These are phyloP conservation scores for Epicoccum nigrum DNA, from an alignment of 2,329 filamentous ascomycete genomes.

Conservation along the genomic window DNA sequence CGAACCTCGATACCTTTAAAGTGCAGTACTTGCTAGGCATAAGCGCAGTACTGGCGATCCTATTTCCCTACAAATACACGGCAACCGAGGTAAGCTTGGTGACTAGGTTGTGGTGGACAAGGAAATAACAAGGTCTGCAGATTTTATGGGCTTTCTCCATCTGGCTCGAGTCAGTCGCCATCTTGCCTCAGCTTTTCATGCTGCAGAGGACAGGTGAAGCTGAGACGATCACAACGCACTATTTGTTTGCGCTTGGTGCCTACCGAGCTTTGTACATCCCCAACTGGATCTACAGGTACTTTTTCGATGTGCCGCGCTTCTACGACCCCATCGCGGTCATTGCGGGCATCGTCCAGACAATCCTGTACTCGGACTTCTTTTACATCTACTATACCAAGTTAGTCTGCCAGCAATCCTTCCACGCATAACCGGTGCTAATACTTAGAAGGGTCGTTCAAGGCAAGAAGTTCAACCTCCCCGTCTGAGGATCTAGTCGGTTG, in stretches of 20 bases:
- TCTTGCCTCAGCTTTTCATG: conserved; percentile 97
- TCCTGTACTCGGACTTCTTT: conserved; percentile 99
- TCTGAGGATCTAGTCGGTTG: conserved; percentile 41
- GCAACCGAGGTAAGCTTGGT: conserved; percentile 63
- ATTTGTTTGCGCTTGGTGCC: conserved; percentile 88
- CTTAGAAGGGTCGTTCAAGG: conserved; percentile 56
- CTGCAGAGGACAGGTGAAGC: conserved; percentile 96
- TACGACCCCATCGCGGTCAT: conserved; percentile 87
- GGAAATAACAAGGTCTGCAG: conserved; percentile 52
- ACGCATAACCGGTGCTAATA: conserved; percentile 15
- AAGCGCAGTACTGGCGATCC: conserved; percentile 75
- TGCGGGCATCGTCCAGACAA: conserved; percentile 89
- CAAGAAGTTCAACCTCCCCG: conserved; percentile 61
- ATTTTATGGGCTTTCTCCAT: conserved; percentile 98
- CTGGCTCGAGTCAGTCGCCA: conserved; percentile 96
- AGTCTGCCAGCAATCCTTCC: conserved; percentile 37
- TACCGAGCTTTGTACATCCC: conserved; percentile 97
- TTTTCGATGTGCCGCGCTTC: conserved; percentile 69
- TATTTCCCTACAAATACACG: conserved; percentile 87
- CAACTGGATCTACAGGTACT: conserved; percentile 96
- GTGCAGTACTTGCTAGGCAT: conserved; percentile 91
- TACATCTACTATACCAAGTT: conserved; percentile 98
- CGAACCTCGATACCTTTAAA: conserved; percentile 95
- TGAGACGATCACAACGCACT: conserved; percentile 99
- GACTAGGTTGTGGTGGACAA: background rate